Percentiles rank a stretch among this genome's conserved stretches.
Conservation (phyloP, 345 rosid species). For the Lepidium sativum region DNA sequence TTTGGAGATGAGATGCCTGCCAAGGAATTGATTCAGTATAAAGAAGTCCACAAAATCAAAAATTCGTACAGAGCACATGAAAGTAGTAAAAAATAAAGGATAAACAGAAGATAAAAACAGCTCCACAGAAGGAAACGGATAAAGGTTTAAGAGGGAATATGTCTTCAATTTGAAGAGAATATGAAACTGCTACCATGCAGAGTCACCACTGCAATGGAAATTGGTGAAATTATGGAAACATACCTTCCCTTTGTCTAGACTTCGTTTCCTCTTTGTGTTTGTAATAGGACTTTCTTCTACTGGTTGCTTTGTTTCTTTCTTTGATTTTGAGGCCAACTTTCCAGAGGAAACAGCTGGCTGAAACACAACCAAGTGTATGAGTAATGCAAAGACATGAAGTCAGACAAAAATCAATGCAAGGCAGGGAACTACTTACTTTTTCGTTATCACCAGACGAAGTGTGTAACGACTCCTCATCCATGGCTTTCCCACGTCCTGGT, state of each 20-base stretch:
- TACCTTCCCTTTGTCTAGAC: constrained; percentile 51
- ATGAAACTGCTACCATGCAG: not conserved
- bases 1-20: constrained; percentile 50
- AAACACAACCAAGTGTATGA: constrained; percentile 8
- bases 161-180: constrained; percentile 4
- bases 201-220: constrained; percentile 3
- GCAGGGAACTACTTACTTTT: constrained; percentile 29
- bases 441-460: constrained; percentile 42
- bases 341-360: constrained; percentile 50
- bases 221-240: constrained; percentile 11
- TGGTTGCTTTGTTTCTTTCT: constrained; percentile 37
- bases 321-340: constrained; percentile 41
- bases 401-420: not conserved
- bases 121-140: not conserved
- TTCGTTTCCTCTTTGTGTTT: constrained; percentile 49
- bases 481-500: constrained; percentile 37
- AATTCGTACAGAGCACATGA: not conserved
- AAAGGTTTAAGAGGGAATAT: not conserved
- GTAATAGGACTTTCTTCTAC: constrained; percentile 52
- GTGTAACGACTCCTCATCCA: constrained; percentile 33
- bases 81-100: not conserved
- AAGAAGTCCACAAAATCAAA: constrained; percentile 1
- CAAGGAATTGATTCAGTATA: constrained; percentile 13
- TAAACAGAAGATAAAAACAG: not conserved
- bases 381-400: constrained; percentile 1